Percentiles rank a stretch among this genome's conserved stretches.
These are phyloP conservation scores for Coemansia sp. DNA, from an alignment of 192 early-diverging fungal species.

Conservation along the genomic window DNA sequence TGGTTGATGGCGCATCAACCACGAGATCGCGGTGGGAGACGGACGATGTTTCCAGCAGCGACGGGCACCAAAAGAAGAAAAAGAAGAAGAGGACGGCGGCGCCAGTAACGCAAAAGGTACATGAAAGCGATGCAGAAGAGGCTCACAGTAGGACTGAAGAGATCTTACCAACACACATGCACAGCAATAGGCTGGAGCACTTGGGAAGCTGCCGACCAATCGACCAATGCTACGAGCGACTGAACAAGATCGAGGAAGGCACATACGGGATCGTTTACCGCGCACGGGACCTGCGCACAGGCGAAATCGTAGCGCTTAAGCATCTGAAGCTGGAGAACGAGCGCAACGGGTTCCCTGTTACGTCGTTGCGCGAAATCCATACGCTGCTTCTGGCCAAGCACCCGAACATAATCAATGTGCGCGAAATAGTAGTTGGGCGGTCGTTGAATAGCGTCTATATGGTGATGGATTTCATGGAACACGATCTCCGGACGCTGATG, in stretches of 20 bases:
- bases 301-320: constrained; percentile 78
- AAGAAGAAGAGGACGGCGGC: not conserved
- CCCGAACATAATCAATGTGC: constrained; percentile 79
- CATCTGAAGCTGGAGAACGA: constrained; percentile 75
- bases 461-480: constrained; percentile 97
- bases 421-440: constrained; percentile 71
- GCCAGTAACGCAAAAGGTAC: not conserved
- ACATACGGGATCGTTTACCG: constrained; percentile 96
- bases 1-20: not conserved
- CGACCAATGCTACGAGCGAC: constrained; percentile 75
- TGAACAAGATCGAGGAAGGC: constrained; percentile 97
- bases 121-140: not conserved
- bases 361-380: constrained; percentile 74
- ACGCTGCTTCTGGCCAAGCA: constrained; percentile 75
- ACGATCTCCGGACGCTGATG: constrained; percentile 91
- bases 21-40: constrained; percentile 7
- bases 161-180: not conserved
- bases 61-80: not conserved
- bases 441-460: constrained; percentile 76
- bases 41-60: not conserved
- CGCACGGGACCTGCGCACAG: constrained; percentile 75
- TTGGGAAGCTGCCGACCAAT: constrained; percentile 31
- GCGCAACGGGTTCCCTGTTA: constrained; percentile 78
- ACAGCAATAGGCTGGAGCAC: not conserved
- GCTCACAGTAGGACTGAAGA: not conserved